Evolutionary conservation across 2,329 filamentous ascomycete genomes (phyloP).

Genomic region (Dothistroma septosporum): DNA sequence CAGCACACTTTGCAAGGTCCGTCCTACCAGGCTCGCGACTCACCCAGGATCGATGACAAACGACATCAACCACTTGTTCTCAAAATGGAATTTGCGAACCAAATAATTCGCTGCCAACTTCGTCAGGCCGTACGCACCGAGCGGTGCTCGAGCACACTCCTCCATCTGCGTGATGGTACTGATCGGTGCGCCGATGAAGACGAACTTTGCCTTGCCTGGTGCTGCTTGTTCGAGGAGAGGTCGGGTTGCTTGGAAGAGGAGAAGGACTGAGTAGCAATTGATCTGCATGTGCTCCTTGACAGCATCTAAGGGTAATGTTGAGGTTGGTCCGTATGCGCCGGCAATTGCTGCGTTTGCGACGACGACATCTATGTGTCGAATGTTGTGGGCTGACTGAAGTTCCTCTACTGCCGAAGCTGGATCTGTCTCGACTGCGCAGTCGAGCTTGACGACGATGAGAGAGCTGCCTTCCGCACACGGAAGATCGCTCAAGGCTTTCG

Average conservation of each 20-base stretch:
- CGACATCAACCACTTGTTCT: slow-evolving; percentile 2
- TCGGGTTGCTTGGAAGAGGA: slow-evolving; percentile 2
- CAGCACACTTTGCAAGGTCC: background rate
- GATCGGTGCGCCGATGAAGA: background rate
- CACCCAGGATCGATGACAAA: slow-evolving; percentile 5
- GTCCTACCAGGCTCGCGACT: background rate
- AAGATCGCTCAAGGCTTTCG: background rate
- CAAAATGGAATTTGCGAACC: slow-evolving; percentile 1
- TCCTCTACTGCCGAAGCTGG: background rate
- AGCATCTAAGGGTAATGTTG: background rate
- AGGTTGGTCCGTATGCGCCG: background rate
- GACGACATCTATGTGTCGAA: slow-evolving; percentile 1
- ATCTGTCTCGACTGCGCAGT: background rate
- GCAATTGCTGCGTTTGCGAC: slow-evolving; percentile 2
- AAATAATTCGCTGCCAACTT: background rate
- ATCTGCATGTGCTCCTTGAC: slow-evolving; percentile 2
- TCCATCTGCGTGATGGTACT: slow-evolving; percentile 1
- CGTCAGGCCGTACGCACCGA: slow-evolving; percentile 1
- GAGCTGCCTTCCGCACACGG: background rate
- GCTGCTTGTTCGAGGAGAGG: background rate
- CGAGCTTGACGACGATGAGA: slow-evolving; percentile 4
- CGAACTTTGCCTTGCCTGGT: slow-evolving; percentile 1
- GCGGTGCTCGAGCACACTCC: background rate
- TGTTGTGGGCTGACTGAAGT: background rate
- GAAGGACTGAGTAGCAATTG: background rate